Base-by-base conservation (phyloP, 805 yeast species). In the Schwanniomyces occidentalis region DNA sequence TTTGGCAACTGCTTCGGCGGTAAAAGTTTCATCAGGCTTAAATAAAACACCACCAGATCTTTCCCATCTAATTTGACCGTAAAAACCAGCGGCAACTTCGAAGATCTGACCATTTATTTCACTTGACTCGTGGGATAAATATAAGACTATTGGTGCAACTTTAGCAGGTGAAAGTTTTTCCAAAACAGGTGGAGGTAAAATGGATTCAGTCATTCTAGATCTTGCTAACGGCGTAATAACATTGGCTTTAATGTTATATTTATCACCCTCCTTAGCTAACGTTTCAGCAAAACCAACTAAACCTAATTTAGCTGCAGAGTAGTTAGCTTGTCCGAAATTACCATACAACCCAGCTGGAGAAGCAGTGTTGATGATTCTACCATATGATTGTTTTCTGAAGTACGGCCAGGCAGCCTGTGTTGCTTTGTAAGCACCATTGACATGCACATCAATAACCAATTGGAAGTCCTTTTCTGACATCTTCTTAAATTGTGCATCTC, bases 271-370 rank as follows among this genome's bases (percentile, higher is more conserved):
- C 66, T 88, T 90, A 16, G 97, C 95, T 54, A 90, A 76, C 6
- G 97, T 89, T 63, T 91, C 96, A 30, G 95, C 84, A 50, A 91
- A 78, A 8, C 97, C 98, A 37, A 91, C 85, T 34, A 89, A 69
- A 12, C 86, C 98, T 43, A 85, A 69, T 63, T 91, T 91, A 15
- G 96, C 97, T 18, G 96, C 90, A 1, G 96, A 81, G 65, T 91
- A 91, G 67, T 91, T 91, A 25, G 95, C 79, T 67, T 91, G 99
- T 32, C 99, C 99, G 65, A 90, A 91, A 66, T 89, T 89, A 43
- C 99, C 99, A 59, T 84, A 91, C 46, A 91, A 73, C 15, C 99
- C 99, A 22, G 98, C 98, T 4, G 98, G 96, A 4, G 96, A 89
- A 17, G 95, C 80, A n/a, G 97, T 90, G 74, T 88, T 90, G 51